These are phyloP conservation scores for Zopfia rhizophila DNA, from an alignment of 2,329 filamentous ascomycete genomes.

Conservation along the genomic window DNA sequence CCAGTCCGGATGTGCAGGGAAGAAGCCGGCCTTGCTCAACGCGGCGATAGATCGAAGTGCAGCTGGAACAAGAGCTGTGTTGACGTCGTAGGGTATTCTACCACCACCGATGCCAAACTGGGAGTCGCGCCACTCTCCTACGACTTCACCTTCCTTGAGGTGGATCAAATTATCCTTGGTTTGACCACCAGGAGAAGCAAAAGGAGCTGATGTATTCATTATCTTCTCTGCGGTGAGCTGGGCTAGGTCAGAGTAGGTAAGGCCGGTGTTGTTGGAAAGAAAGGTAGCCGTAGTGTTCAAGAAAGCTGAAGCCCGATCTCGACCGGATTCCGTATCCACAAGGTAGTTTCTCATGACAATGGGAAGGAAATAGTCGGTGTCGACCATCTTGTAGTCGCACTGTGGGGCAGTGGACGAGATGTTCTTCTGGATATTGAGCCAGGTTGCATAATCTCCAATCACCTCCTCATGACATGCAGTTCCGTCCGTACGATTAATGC, in stretches of 20 bases:
- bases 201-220: constrained; percentile 65
- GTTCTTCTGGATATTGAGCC: constrained; percentile 65
- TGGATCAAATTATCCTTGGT: constrained; percentile 66
- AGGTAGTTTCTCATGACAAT: constrained; percentile 70
- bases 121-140: constrained; percentile 73
- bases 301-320: constrained; percentile 47
- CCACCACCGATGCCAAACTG: constrained; percentile 69
- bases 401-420: constrained; percentile 63
- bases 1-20: constrained; percentile 62
- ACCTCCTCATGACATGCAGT: constrained; percentile 73
- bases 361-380: constrained; percentile 71
- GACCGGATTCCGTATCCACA: constrained; percentile 57
- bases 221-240: constrained; percentile 67
- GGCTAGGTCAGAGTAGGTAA: constrained; percentile 65
- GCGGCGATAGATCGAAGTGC: constrained; percentile 68
- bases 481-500: constrained; percentile 69
- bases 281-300: constrained; percentile 60
- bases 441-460: constrained; percentile 73
- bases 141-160: constrained; percentile 63
- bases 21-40: constrained; percentile 63
- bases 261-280: constrained; percentile 61
- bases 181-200: constrained; percentile 61
- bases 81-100: constrained; percentile 73
- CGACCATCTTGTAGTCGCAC: constrained; percentile 71
- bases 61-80: constrained; percentile 70